Evolutionary conservation across 2,329 filamentous ascomycete genomes (phyloP).

Genomic region (Didymella arachidicola): DNA sequence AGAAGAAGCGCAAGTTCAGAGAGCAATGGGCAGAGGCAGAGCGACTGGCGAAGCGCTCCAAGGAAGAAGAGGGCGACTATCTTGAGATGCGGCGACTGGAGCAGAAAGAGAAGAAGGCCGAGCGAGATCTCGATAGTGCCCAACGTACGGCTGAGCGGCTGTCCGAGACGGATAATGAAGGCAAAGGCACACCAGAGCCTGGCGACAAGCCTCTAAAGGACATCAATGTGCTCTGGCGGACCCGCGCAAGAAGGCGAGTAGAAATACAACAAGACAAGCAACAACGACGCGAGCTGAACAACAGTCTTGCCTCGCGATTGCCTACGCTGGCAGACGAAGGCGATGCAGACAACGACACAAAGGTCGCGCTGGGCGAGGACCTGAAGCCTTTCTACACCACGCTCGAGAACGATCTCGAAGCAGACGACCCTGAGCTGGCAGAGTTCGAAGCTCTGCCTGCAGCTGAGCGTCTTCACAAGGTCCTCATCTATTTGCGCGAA

Average conservation of each 20-base stretch:
- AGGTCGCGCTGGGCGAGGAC: slow-evolving; percentile 69
- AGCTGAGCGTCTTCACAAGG: slow-evolving; percentile 69
- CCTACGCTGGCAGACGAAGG: slow-evolving; percentile 69
- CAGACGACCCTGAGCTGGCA: slow-evolving; percentile 81
- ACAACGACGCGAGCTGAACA: slow-evolving; percentile 39
- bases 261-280: slow-evolving; percentile 70
- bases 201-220: slow-evolving; percentile 66
- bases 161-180: slow-evolving; percentile 54
- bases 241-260: slow-evolving; percentile 72
- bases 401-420: slow-evolving; percentile 73
- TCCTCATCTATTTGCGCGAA: slow-evolving; percentile 74
- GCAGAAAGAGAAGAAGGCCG: slow-evolving; percentile 55
- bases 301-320: slow-evolving; percentile 56
- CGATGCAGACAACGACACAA: slow-evolving; percentile 76
- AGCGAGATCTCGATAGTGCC: slow-evolving; percentile 76
- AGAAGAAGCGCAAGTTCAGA: slow-evolving; percentile 76
- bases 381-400: slow-evolving; percentile 58
- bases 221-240: slow-evolving; percentile 81
- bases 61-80: slow-evolving; percentile 55
- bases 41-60: slow-evolving; percentile 51
- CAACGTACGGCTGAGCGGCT: slow-evolving; percentile 85
- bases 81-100: slow-evolving; percentile 45
- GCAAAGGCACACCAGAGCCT: slow-evolving; percentile 31
- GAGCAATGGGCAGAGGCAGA: slow-evolving; percentile 48
- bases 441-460: slow-evolving; percentile 76